These are phyloP conservation scores for Bruguiera sexangula DNA, from an alignment of 345 rosid genomes.

Conservation along the genomic window DNA sequence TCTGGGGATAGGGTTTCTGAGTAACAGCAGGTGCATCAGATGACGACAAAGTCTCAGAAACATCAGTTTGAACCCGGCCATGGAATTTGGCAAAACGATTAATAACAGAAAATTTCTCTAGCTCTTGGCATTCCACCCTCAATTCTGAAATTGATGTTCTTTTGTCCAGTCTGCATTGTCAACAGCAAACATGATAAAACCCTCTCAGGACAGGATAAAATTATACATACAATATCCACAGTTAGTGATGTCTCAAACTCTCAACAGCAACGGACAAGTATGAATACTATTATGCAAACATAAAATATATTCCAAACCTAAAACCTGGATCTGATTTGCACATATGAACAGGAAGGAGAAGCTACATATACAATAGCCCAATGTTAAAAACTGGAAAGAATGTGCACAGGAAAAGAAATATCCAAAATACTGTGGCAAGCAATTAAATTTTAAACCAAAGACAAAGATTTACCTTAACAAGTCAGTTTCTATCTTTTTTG, in stretches of 20 bases:
- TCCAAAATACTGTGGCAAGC: not conserved
- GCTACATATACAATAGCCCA: not conserved
- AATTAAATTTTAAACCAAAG: not conserved
- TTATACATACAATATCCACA: not conserved
- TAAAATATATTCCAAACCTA: not conserved
- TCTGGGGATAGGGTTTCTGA: constrained; percentile 55
- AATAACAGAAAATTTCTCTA: constrained; percentile 73
- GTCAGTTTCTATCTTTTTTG: constrained; percentile 55
- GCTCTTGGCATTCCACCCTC: constrained; percentile 75
- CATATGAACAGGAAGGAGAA: not conserved
- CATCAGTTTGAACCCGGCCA: constrained; percentile 54
- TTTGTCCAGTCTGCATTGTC: constrained; percentile 63
- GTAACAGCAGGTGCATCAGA: constrained; percentile 36
- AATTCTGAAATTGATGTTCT: constrained; percentile 59
- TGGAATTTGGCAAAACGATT: constrained; percentile 93
- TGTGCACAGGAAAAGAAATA: not conserved
- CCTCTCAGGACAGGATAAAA: not conserved
- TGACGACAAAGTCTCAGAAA: constrained; percentile 45
- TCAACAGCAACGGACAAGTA: not conserved
- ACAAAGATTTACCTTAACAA: constrained; percentile 47
- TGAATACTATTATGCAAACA: too few relatives aligned
- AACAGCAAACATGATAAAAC: constrained; percentile 6
- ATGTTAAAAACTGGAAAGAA: not conserved
- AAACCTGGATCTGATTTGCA: not conserved
- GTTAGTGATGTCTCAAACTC: too few relatives aligned